Percentiles rank a stretch among this genome's conserved stretches.
These are phyloP conservation scores for Pyronema domesticum DNA, from an alignment of 495 filamentous ascomycete genomes.

Conservation along the genomic window DNA sequence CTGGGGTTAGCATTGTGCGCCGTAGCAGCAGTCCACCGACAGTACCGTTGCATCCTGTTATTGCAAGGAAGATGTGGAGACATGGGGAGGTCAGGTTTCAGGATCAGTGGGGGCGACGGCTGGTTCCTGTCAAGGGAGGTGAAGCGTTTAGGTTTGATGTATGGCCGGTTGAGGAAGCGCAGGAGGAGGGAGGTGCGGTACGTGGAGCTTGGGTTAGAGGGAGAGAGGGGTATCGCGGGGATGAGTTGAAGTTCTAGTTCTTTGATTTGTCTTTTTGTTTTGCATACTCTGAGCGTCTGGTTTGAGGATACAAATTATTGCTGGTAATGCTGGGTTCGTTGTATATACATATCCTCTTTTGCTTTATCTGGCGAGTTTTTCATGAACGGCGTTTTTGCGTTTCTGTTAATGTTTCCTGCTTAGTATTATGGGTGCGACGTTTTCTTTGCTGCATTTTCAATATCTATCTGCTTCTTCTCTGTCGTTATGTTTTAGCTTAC, in stretches of 20 bases:
- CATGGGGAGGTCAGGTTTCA: constrained; percentile 23
- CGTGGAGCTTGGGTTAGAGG: constrained; percentile 18
- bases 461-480: too few relatives aligned
- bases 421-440: too few relatives aligned
- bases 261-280: too few relatives aligned
- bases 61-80: constrained; percentile 22
- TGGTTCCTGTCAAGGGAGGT: constrained; percentile 14
- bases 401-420: too few relatives aligned
- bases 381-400: too few relatives aligned
- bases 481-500: too few relatives aligned
- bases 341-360: too few relatives aligned
- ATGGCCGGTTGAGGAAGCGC: constrained; percentile 23
- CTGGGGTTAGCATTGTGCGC: background rate
- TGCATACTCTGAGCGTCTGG: too few relatives aligned
- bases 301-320: too few relatives aligned
- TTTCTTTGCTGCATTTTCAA: too few relatives aligned
- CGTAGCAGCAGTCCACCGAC: background rate
- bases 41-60: constrained; percentile 15
- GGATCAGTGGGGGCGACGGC: constrained; percentile 23
- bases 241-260: background rate
- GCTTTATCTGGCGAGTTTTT: too few relatives aligned
- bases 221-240: background rate
- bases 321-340: too few relatives aligned
- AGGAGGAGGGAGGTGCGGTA: constrained; percentile 12
- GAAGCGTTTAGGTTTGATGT: constrained; percentile 21